A percentile compares a stretch with the other conserved stretches of the same genome.
phyloP scores from a whole-genome alignment of 192 early-diverging fungal species.

The Coemansia reversa region DNA sequence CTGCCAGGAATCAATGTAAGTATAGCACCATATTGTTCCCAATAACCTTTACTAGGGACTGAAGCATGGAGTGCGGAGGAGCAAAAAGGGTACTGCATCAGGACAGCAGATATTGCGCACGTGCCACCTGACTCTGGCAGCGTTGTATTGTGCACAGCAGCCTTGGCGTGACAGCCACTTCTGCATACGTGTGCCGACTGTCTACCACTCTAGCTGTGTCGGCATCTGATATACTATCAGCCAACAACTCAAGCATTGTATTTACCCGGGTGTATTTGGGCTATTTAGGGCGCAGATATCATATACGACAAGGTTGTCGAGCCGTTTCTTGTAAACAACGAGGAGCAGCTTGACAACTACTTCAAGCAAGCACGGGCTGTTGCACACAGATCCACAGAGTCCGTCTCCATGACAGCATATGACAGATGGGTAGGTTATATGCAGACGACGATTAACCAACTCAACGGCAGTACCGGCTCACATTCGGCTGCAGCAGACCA shows the following conservation, averaged over 20 bases:
- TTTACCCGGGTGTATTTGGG: not conserved
- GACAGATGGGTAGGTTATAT: slow-evolving; percentile 52
- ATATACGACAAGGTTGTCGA: slow-evolving; percentile 53
- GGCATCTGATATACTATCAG: not conserved
- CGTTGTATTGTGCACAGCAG: not conserved
- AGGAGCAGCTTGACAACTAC: slow-evolving; percentile 37
- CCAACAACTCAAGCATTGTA: not conserved
- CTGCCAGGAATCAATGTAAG: slow-evolving; percentile 55
- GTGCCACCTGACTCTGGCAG: slow-evolving; percentile 6
- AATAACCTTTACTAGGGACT: not conserved
- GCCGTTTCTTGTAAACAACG: slow-evolving; percentile 44
- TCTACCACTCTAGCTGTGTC: not conserved
- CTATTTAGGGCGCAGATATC: slow-evolving; percentile 43
- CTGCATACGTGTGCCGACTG: not conserved
- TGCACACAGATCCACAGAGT: slow-evolving; percentile 42
- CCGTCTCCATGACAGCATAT: slow-evolving; percentile 41
- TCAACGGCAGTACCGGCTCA: not conserved
- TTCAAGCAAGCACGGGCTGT: slow-evolving; percentile 44
- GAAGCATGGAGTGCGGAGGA: not conserved
- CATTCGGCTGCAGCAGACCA: not conserved
- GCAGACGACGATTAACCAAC: slow-evolving; percentile 35
- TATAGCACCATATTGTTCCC: not conserved
- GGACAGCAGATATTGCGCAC: slow-evolving; percentile 6
- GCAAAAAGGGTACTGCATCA: not conserved
- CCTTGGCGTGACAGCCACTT: not conserved